phyloP scores from a whole-genome alignment of 2,329 filamentous ascomycete species.

The Fusarium sp. region DNA sequence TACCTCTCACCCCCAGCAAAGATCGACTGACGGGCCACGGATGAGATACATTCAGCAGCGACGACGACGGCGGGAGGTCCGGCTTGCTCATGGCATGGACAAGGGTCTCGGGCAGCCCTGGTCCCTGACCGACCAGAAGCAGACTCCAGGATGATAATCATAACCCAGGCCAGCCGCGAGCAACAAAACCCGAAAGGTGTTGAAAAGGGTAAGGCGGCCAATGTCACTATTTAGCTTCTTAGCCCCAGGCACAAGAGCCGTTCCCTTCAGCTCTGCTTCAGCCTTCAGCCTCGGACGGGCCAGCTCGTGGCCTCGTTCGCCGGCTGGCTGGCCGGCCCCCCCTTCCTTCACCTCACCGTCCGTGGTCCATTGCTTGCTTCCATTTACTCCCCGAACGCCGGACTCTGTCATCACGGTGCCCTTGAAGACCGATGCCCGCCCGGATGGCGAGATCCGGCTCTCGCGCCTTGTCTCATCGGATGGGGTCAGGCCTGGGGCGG shows the following conservation, averaged over 20 bases:
- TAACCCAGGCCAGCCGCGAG: constrained; percentile 12
- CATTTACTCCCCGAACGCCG: constrained; percentile 12
- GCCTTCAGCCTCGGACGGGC: constrained; percentile 37
- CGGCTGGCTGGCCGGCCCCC: background rate
- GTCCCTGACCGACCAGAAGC: constrained; percentile 28
- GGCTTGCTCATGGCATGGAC: constrained; percentile 35
- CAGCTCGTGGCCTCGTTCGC: constrained; percentile 26
- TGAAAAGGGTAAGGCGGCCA: constrained; percentile 27
- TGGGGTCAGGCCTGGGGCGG: constrained; percentile 9
- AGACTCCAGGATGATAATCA: constrained; percentile 31
- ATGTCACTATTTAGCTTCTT: constrained; percentile 33
- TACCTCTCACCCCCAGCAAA: constrained; percentile 26
- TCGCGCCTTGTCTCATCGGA: constrained; percentile 29
- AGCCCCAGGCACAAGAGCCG: constrained; percentile 27
- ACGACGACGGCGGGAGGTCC: constrained; percentile 37
- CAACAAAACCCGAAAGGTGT: constrained; percentile 13
- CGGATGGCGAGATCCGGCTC: constrained; percentile 34
- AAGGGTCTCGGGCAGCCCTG: constrained; percentile 32
- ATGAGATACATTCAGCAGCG: constrained; percentile 35
- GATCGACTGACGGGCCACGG: constrained; percentile 44
- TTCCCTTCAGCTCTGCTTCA: constrained; percentile 21
- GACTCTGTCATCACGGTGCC: constrained; percentile 26
- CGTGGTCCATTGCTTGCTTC: constrained; percentile 3
- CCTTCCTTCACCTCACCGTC: background rate
- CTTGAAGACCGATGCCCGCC: constrained; percentile 33